phyloP scores from a whole-genome alignment of 2,329 filamentous ascomycete species.

The Fusarium euwallaceae region DNA sequence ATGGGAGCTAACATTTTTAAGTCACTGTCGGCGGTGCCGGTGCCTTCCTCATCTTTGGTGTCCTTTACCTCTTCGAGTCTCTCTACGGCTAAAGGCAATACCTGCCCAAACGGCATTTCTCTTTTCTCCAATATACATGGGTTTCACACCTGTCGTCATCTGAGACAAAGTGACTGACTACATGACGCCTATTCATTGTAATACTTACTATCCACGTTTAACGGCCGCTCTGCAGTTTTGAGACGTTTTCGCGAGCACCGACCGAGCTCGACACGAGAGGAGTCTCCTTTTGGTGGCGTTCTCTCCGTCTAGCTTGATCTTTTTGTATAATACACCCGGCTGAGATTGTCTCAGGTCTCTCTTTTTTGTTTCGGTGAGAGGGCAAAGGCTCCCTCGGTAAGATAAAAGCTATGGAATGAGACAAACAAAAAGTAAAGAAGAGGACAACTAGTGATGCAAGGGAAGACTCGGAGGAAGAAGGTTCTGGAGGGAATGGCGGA shows the following conservation, averaged over 20 bases:
- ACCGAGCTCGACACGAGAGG: background rate
- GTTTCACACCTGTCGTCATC: constrained; percentile 20
- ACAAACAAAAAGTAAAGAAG: constrained; percentile 2
- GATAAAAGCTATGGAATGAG: constrained; percentile 7
- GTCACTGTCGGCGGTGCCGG: constrained; percentile 93
- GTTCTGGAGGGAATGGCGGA: background rate
- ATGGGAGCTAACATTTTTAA: constrained; percentile 55
- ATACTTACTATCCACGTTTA: constrained; percentile 28
- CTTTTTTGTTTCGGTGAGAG: background rate
- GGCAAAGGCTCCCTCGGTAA: constrained; percentile 14
- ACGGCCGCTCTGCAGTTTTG: constrained; percentile 26
- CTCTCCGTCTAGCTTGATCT: constrained; percentile 9
- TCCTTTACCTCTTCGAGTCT: constrained; percentile 91
- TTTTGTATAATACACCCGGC: constrained; percentile 34
- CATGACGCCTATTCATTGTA: constrained; percentile 38
- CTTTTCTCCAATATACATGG: constrained; percentile 25
- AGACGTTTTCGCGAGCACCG: constrained; percentile 11
- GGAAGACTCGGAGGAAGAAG: constrained; percentile 1
- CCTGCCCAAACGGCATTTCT: constrained; percentile 15
- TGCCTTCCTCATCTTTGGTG: constrained; percentile 90
- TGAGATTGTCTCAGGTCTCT: constrained; percentile 30
- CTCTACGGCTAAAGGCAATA: constrained; percentile 64
- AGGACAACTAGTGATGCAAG: constrained; percentile 15
- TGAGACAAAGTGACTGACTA: constrained; percentile 34
- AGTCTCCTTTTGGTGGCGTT: background rate